Base-by-base conservation (phyloP, 805 yeast species). In the Candida sphagnicola region DNA sequence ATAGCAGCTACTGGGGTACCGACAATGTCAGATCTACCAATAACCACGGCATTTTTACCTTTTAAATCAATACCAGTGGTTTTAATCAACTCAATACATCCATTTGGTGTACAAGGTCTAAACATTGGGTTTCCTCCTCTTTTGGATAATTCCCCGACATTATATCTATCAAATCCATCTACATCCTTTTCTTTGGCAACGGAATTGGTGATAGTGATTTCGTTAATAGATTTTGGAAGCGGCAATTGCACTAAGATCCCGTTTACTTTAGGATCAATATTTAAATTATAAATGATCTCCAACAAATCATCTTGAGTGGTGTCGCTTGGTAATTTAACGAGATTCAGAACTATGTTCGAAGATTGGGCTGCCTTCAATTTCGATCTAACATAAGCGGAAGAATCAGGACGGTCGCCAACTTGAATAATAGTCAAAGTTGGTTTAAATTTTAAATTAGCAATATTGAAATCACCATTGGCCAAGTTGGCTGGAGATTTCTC, bases 21-120 rank as follows among this genome's bases (percentile, higher is more conserved):
- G 21, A 85, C 95, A 48, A 85, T 85, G 61, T 85, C 91, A 28
- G 90, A 82, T 64, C 95, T 75, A 35, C 95, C 95, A 46, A 85
- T 65, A 16, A 85, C 89, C 30, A 85, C 93, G n/a, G 90, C 91
- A 52, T 78, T 73, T 43, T 80, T 74, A 45, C 93, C 93, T 23
- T 65, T 56, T 33, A 85, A 56, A 6, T 65, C 59, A 16, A 82
- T 74, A 14, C 77, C 74, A 23, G 84, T 70, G 45, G 75, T 71
- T 46, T 76, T 64, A 42, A 85, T 65, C 46, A 85, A 65, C 52
- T 77, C 75, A 62, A 85, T 74, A 49, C 84, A 78, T 18, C 95
- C 95, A 59, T 82, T 75, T 37, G 95, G 95, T 15, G 95, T 85
- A 59, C 95, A 85, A 28, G 95, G 95, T 52, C 82, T 67, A 60